Conservation (phyloP, 164 flowering plant species). For the Taxillus chinensis region DNA sequence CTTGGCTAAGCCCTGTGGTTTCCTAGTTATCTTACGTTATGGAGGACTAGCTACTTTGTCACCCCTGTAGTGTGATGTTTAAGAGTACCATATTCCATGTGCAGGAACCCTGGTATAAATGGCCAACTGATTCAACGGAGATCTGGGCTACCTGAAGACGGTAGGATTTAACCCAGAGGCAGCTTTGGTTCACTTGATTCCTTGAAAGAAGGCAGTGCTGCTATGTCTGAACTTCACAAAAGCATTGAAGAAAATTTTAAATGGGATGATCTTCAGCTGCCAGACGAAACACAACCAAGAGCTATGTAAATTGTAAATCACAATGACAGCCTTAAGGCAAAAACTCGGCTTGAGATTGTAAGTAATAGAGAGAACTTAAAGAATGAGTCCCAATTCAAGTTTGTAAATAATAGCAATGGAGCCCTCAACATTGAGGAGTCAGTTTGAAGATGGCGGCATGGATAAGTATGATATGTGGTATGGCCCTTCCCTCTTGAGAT, state of each 20-base stretch:
- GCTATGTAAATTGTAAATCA: conserved; percentile 51
- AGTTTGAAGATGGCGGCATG: conserved; percentile 24
- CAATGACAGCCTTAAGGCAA: conserved; percentile 20
- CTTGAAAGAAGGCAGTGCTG: conserved; percentile 18
- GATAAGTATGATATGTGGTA: conserved; percentile 43
- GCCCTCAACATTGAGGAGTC: conserved; percentile 31
- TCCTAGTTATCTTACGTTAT: too few species aligned
- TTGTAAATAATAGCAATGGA: conserved; percentile 39
- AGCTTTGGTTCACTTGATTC: conserved; percentile 29
- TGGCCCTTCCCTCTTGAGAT: background rate
- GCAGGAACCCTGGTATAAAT: conserved; percentile 20
- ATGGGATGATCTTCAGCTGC: conserved; percentile 19
- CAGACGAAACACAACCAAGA: conserved; percentile 22
- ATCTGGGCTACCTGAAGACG: conserved; percentile 35
- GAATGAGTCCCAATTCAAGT: conserved; percentile 25
- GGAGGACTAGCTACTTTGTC: too few species aligned
- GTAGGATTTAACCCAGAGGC: conserved; percentile 20
- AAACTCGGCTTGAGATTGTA: conserved; percentile 35
- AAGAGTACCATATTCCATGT: conserved; percentile 4
- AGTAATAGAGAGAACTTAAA: conserved; percentile 34
- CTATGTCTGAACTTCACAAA: conserved; percentile 16
- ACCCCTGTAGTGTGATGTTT: too few species aligned
- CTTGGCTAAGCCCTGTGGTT: too few species aligned
- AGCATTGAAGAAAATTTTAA: conserved; percentile 22
- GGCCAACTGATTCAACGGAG: conserved; percentile 24